Conservation (phyloP, 306 rosid species). For the Prunus fruticosa region DNA sequence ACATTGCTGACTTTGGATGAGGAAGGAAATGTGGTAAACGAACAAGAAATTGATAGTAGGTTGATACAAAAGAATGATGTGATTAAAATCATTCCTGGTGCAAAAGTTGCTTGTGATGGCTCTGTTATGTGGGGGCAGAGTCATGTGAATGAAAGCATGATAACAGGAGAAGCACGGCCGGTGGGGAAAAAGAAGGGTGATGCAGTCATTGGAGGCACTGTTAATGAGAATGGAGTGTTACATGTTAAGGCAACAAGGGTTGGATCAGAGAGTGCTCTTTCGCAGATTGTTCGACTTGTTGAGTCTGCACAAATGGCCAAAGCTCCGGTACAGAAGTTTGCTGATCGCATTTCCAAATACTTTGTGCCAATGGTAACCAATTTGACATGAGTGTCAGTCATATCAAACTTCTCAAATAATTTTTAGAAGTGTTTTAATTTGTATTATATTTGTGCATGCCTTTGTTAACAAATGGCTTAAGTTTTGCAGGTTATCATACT, state of each 20-base stretch:
- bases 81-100: conserved; percentile 63
- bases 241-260: conserved; percentile 77
- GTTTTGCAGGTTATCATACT: conserved; percentile 55
- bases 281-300: conserved; percentile 82
- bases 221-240: conserved; percentile 81
- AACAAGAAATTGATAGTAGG: conserved; percentile 56
- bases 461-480: not conserved
- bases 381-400: not conserved
- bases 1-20: conserved; percentile 44
- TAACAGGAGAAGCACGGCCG: conserved; percentile 75
- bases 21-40: conserved; percentile 45
- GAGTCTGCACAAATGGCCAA: conserved; percentile 93
- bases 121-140: conserved; percentile 67
- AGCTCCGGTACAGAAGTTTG: conserved; percentile 86
- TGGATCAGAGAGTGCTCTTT: conserved; percentile 80
- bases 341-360: conserved; percentile 74
- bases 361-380: conserved; percentile 70
- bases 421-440: not conserved
- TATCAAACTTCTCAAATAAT: not conserved
- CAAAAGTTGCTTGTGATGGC: conserved; percentile 79
- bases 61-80: conserved; percentile 72
- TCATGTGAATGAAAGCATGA: conserved; percentile 84
- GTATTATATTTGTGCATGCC: not conserved
- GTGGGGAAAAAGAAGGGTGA: conserved; percentile 58
- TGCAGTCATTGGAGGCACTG: conserved; percentile 74